Conservation (phyloP, 192 early-diverging fungal genomes). For the Thoreauomyces humboldtii region DNA sequence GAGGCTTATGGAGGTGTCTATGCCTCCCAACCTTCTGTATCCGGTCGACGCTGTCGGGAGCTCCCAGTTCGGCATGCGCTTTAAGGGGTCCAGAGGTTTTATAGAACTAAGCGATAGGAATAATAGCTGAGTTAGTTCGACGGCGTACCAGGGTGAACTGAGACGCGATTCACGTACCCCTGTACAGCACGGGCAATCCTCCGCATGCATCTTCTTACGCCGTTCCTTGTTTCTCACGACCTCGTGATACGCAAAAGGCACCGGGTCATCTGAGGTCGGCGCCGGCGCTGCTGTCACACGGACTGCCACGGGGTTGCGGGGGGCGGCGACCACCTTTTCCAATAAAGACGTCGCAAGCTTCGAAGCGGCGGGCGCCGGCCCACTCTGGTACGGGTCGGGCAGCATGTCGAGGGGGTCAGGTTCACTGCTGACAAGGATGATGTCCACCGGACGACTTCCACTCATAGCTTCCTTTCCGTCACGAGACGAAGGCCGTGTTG, state of each 20-base stretch:
- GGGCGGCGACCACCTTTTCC: too few species aligned
- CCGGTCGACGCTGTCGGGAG: not conserved
- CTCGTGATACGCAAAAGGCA: constrained; percentile 25
- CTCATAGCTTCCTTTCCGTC: too few species aligned
- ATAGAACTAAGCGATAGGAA: constrained; percentile 23
- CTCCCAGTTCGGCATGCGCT: constrained; percentile 24
- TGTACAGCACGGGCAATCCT: constrained; percentile 32
- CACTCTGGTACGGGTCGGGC: too few species aligned
- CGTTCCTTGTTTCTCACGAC: constrained; percentile 34
- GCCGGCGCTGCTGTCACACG: too few species aligned
- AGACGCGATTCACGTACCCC: constrained; percentile 19
- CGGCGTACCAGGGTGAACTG: not conserved
- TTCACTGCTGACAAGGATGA: too few species aligned
- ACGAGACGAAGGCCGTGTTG: too few species aligned
- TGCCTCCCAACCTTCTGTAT: constrained; percentile 28
- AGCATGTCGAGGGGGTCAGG: too few species aligned
- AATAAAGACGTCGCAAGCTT: too few species aligned
- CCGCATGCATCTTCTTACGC: constrained; percentile 33
- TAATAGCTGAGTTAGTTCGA: not conserved
- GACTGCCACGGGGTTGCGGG: too few species aligned
- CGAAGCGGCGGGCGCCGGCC: too few species aligned
- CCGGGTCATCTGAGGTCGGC: too few species aligned
- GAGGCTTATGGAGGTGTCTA: constrained; percentile 22
- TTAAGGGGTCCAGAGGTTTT: constrained; percentile 13
- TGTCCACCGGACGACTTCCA: too few species aligned